Evolutionary conservation across 108 stramenopile genomes (phyloP).

Genomic region (Poteriospumella lacustris): DNA sequence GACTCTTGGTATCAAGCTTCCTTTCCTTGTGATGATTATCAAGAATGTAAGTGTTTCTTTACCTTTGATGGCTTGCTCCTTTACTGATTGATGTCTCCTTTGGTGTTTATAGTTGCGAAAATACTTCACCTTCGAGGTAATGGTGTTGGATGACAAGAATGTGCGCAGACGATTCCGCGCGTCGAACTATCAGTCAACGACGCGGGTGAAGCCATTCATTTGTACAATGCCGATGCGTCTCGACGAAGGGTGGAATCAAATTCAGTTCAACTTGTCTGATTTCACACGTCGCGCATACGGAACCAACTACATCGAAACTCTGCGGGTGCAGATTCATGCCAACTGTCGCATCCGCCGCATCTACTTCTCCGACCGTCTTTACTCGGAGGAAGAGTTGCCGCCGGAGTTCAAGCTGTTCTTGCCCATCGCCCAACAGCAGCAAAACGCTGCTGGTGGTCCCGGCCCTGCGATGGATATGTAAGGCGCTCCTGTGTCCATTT

Average conservation of each 20-base stretch:
- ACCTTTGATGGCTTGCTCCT: not conserved
- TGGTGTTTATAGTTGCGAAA: conserved; percentile 58
- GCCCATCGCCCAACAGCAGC: conserved; percentile 53
- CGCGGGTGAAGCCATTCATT: conserved; percentile 84
- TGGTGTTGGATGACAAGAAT: conserved; percentile 83
- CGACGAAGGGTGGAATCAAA: conserved; percentile 91
- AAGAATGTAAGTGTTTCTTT: conserved; percentile 59
- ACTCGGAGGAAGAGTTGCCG: conserved; percentile 80
- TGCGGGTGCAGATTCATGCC: conserved; percentile 84
- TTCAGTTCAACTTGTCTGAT: conserved; percentile 82
- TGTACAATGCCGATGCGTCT: conserved; percentile 90
- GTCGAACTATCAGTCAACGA: conserved; percentile 80
- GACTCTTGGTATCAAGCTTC: conserved; percentile 80
- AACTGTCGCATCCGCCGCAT: conserved; percentile 83
- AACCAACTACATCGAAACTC: conserved; percentile 83
- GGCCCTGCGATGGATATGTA: no score
- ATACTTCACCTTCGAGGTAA: conserved; percentile 90
- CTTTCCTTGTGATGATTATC: conserved; percentile 84
- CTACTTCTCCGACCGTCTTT: conserved; percentile 79
- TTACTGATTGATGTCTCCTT: not conserved
- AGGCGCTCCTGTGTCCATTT: no score
- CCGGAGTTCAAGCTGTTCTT: conserved; percentile 76
- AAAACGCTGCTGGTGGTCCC: conserved; percentile 1
- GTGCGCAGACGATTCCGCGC: conserved; percentile 79
- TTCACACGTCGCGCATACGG: conserved; percentile 87